Evolutionary conservation across 805 yeast genomes (phyloP).

Genomic region (Myxozyma kluyveri): DNA sequence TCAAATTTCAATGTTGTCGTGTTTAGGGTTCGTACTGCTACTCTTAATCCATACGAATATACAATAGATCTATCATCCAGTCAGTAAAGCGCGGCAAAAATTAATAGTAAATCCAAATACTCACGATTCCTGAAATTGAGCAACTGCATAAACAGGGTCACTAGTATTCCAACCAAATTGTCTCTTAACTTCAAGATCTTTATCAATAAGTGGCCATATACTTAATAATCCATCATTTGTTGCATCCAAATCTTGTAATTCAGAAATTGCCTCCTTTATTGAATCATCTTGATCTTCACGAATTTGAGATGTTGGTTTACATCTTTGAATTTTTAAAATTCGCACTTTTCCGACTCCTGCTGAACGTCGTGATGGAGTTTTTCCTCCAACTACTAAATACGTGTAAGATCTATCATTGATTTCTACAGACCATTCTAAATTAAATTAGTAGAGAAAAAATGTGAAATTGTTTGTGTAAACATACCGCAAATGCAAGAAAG

Average conservation of each 20-base stretch:
- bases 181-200: constrained; percentile 11
- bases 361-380: background rate
- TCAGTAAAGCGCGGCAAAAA: background rate
- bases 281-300: background rate
- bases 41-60: constrained; percentile 19
- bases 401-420: background rate
- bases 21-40: constrained; percentile 9
- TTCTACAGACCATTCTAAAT: constrained; percentile 15
- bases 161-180: constrained; percentile 16
- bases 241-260: background rate
- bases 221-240: no score
- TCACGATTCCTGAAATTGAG: constrained; percentile 7
- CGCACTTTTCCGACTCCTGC: constrained; percentile 8
- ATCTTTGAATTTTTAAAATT: background rate
- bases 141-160: constrained; percentile 19
- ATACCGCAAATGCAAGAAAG: constrained; percentile 11
- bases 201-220: no score
- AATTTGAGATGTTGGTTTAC: background rate
- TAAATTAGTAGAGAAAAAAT: background rate
- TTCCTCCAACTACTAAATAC: constrained; percentile 10
- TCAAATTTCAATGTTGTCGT: constrained; percentile 14
- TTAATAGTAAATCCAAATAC: background rate
- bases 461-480: background rate
- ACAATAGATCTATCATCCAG: constrained; percentile 8
- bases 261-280: background rate